Conservation (phyloP, 257 asterid genomes). For the Asclepias syriaca region DNA sequence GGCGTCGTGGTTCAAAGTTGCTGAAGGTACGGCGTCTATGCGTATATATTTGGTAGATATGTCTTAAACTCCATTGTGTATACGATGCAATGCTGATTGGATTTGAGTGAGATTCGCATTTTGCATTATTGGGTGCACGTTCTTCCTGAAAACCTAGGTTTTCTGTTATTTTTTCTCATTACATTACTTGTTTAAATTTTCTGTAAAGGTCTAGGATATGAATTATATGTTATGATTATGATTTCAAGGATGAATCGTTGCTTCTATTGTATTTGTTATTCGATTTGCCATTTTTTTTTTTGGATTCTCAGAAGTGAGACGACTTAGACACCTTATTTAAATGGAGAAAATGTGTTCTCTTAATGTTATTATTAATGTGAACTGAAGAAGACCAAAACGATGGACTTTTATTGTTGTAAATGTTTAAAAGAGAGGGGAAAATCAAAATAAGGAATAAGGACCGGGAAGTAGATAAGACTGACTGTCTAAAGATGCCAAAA, state of each 20-base stretch:
- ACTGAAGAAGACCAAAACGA: background rate
- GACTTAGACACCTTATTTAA: background rate
- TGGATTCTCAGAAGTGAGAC: background rate
- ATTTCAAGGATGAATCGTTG: background rate
- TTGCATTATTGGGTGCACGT: conserved; percentile 2
- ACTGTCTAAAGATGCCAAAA: background rate
- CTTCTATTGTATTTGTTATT: background rate
- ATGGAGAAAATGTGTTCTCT: background rate
- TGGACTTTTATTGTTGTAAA: background rate
- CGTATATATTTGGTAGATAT: background rate
- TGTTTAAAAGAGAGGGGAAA: no score
- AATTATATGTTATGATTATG: background rate
- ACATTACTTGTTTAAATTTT: background rate
- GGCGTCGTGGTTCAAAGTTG: conserved; percentile 88
- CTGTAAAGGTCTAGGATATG: background rate
- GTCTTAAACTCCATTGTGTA: background rate
- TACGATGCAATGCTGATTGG: background rate
- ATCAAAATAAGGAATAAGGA: no score
- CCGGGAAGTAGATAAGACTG: background rate
- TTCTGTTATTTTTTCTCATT: background rate
- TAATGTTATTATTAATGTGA: background rate
- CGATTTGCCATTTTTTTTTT: background rate
- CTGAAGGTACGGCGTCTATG: conserved; percentile 60
- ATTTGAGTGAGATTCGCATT: background rate
- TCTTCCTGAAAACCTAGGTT: background rate